A percentile compares a stretch with the other conserved stretches of the same genome.
Conservation (phyloP, 495 filamentous ascomycete species). For the Aspergillus biplanus region DNA sequence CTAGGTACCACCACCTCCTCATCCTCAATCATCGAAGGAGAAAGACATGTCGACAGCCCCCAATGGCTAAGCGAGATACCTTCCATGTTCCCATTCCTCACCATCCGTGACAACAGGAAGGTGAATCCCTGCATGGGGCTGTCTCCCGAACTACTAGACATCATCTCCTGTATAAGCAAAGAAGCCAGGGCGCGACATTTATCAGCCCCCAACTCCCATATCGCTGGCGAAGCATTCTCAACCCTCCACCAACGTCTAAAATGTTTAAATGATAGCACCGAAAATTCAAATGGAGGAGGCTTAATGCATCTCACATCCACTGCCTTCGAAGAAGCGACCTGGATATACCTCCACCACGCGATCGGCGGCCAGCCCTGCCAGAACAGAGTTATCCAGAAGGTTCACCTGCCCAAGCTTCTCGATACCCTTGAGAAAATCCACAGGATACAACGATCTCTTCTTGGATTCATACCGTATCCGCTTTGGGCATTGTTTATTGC, state of each 20-base stretch:
- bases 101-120: not conserved
- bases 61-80: constrained; percentile 5
- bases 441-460: not conserved
- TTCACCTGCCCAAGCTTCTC: not conserved
- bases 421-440: not conserved
- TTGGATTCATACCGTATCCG: constrained; percentile 13
- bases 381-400: constrained; percentile 1
- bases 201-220: too few species aligned
- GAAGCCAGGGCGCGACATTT: too few species aligned
- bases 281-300: not conserved
- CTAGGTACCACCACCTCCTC: not conserved
- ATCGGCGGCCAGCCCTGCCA: not conserved
- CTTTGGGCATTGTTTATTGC: constrained; percentile 12
- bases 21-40: not conserved
- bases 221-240: not conserved
- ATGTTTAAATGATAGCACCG: not conserved
- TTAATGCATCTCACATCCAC: not conserved
- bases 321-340: constrained; percentile 10
- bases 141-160: constrained; percentile 2
- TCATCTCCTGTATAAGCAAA: constrained; percentile 1
- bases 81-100: constrained; percentile 5
- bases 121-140: constrained; percentile 13
- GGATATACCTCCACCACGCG: constrained; percentile 10
- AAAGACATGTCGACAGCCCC: not conserved
- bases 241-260: not conserved